Conservation (phyloP, 805 yeast genomes). For the Metschnikowia anglica region DNA sequence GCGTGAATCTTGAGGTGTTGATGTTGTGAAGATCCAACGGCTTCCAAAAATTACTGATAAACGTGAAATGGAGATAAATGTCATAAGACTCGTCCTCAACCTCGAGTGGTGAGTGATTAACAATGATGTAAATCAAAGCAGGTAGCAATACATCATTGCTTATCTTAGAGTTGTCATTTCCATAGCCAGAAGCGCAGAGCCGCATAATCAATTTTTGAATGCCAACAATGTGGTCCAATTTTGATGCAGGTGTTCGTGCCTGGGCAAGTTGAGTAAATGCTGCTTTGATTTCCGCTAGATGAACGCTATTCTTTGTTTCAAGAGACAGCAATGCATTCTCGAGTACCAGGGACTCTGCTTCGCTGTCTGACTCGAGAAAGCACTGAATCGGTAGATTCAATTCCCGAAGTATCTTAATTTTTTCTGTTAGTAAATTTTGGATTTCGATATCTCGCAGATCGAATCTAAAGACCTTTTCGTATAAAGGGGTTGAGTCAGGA, state of each 20-base stretch:
- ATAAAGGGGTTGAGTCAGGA: conserved; percentile 32
- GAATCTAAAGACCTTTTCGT: conserved; percentile 41
- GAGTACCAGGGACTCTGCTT: conserved; percentile 10
- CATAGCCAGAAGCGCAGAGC: conserved; percentile 19
- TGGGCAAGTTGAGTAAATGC: conserved; percentile 22
- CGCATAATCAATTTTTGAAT: conserved; percentile 34
- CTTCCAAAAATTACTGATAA: conserved; percentile 37
- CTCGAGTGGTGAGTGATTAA: conserved; percentile 27
- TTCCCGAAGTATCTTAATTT: conserved; percentile 27
- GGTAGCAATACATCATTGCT: conserved; percentile 44
- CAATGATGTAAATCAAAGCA: conserved; percentile 35
- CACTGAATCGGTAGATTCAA: conserved; percentile 29
- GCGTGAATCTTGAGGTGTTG: conserved; percentile 14
- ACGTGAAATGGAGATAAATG: conserved; percentile 36
- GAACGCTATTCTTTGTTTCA: conserved; percentile 11
- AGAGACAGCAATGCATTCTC: conserved; percentile 16
- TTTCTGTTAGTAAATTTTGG: conserved; percentile 38
- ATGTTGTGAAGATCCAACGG: conserved; percentile 33
- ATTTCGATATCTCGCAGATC: conserved; percentile 38
- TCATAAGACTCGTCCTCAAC: conserved; percentile 21
- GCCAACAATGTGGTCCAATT: conserved; percentile 29
- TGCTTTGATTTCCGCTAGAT: conserved; percentile 21
- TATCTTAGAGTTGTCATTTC: conserved; percentile 23
- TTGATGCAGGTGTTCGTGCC: conserved; percentile 34
- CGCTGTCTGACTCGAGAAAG: conserved; percentile 28